These are phyloP conservation scores for Erodium moschatum DNA, from an alignment of 441 rosid genomes.

Conservation along the genomic window DNA sequence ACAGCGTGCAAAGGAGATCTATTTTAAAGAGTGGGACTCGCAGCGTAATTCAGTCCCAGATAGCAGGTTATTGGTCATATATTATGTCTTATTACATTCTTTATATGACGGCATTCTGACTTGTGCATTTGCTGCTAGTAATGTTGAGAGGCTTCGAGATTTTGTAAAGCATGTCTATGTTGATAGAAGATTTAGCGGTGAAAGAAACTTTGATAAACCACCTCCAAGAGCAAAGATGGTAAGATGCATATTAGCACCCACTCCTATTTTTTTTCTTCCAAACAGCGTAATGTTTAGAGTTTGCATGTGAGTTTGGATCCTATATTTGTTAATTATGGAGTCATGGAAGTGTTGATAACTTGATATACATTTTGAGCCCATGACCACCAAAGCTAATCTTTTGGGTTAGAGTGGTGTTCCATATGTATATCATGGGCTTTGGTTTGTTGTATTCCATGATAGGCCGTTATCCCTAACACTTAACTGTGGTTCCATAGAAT, in stretches of 20 bases:
- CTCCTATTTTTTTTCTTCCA: slow-evolving; percentile 1
- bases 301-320: too few species aligned
- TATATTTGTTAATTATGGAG: too few species aligned
- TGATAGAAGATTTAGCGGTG: slow-evolving; percentile 69
- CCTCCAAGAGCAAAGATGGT: slow-evolving; percentile 61
- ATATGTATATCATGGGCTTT: too few species aligned
- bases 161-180: slow-evolving; percentile 87
- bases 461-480: neutral
- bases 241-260: slow-evolving; percentile 20
- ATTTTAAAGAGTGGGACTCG: slow-evolving; percentile 80
- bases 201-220: slow-evolving; percentile 56
- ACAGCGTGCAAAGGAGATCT: slow-evolving; percentile 78
- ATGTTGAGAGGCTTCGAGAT: slow-evolving; percentile 70
- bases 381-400: too few species aligned
- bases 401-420: too few species aligned
- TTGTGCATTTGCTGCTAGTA: slow-evolving; percentile 40
- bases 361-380: too few species aligned
- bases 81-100: slow-evolving; percentile 13
- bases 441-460: too few species aligned
- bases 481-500: neutral
- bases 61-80: slow-evolving; percentile 46
- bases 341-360: too few species aligned
- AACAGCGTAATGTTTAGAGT: neutral
- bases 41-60: slow-evolving; percentile 72
- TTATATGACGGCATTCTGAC: slow-evolving; percentile 23